A percentile compares a stretch with the other conserved stretches of the same genome.
Evolutionary conservation across 306 rosid species (phyloP).

Genomic region (Lagenaria siceraria): DNA sequence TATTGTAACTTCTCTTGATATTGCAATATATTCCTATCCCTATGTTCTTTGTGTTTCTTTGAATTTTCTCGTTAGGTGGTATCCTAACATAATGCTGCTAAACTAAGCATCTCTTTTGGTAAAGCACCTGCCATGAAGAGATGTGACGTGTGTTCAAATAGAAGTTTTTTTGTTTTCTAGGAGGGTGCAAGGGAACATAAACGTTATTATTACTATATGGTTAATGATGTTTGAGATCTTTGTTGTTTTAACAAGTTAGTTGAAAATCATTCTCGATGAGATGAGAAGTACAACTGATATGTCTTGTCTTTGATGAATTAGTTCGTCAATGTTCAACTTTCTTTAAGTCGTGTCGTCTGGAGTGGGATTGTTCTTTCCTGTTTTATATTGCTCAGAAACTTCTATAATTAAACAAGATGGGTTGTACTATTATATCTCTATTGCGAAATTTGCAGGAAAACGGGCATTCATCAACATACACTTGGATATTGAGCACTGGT

Average conservation of each 20-base stretch:
- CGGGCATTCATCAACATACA: slow-evolving; percentile 61
- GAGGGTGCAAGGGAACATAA: background rate
- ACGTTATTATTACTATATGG: background rate
- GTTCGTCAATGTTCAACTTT: background rate
- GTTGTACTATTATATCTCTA: background rate
- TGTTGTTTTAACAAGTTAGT: background rate
- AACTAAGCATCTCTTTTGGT: background rate
- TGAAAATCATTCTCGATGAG: background rate
- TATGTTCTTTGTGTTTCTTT: too few relatives aligned
- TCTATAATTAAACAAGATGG: background rate
- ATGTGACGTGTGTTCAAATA: background rate
- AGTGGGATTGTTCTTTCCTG: background rate
- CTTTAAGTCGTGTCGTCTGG: background rate
- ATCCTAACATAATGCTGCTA: background rate
- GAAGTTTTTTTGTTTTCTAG: background rate
- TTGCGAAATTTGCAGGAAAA: slow-evolving; percentile 47
- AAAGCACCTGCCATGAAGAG: background rate
- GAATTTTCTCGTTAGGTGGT: too few relatives aligned
- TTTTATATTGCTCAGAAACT: background rate
- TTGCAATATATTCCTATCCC: too few relatives aligned
- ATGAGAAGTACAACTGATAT: background rate
- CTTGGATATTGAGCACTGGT: slow-evolving; percentile 90
- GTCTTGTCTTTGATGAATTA: background rate
- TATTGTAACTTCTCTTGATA: too few relatives aligned
- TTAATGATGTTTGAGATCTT: background rate